Conservation (phyloP, 2,329 filamentous ascomycete genomes). For the Chaetomium sp. region DNA sequence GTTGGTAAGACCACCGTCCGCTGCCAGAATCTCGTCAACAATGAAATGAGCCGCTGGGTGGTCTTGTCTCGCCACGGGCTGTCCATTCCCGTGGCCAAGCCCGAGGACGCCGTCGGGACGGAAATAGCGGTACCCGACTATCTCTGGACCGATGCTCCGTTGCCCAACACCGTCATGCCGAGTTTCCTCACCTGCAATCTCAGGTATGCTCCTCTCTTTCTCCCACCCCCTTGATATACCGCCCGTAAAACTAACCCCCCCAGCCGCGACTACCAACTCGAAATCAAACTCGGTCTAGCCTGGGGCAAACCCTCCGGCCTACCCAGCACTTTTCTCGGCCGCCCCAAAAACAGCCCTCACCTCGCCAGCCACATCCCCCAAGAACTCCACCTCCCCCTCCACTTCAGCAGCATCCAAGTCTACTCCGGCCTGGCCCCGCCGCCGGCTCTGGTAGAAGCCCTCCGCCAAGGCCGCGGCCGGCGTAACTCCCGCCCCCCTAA, state of each 20-base stretch:
- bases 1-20: slow-evolving; percentile 73
- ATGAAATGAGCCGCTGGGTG: slow-evolving; percentile 69
- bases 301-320: slow-evolving; percentile 53
- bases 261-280: slow-evolving; percentile 71
- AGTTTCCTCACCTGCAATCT: slow-evolving; percentile 88
- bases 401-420: slow-evolving; percentile 67
- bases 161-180: slow-evolving; percentile 83
- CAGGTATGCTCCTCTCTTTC: slow-evolving; percentile 27
- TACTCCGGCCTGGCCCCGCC: slow-evolving; percentile 86
- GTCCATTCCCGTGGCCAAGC: slow-evolving; percentile 58
- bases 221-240: not conserved
- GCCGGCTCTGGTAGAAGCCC: slow-evolving; percentile 63
- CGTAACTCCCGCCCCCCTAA: slow-evolving; percentile 3
- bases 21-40: slow-evolving; percentile 66
- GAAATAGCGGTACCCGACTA: slow-evolving; percentile 64
- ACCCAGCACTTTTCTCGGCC: slow-evolving; percentile 19
- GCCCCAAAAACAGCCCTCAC: slow-evolving; percentile 29
- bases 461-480: slow-evolving; percentile 18
- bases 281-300: slow-evolving; percentile 70
- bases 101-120: slow-evolving; percentile 52
- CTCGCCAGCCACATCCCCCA: slow-evolving; percentile 46
- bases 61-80: slow-evolving; percentile 67
- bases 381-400: slow-evolving; percentile 69
- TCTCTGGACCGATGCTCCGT: slow-evolving; percentile 63
- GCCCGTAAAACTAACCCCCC: not conserved